A percentile compares a stretch with the other conserved stretches of the same genome.
These are phyloP conservation scores for Candida tropicalis DNA, from an alignment of 1,139 yeast genomes.

Conservation along the genomic window DNA sequence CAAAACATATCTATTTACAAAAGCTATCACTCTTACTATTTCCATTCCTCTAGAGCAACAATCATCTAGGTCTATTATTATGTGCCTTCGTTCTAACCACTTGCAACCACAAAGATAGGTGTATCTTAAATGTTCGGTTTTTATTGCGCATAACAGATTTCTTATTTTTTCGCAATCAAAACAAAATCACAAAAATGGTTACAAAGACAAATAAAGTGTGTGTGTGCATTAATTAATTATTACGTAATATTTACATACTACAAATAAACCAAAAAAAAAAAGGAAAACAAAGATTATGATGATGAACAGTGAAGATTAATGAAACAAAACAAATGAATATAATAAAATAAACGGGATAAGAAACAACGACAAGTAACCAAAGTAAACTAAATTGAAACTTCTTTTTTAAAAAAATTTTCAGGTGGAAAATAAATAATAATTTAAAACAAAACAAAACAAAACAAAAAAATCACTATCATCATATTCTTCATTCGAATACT, in stretches of 20 bases:
- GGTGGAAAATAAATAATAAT: too few species aligned
- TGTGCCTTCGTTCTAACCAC: too few species aligned
- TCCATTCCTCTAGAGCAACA: too few species aligned
- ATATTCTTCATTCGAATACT: not conserved
- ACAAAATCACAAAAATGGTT: not conserved
- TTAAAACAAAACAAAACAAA: too few species aligned
- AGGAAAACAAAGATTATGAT: not conserved
- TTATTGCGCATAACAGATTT: not conserved
- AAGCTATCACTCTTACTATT: too few species aligned
- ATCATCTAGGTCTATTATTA: too few species aligned
- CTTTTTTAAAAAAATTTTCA: too few species aligned
- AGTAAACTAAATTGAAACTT: too few species aligned
- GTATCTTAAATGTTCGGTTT: too few species aligned
- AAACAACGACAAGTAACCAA: not conserved
- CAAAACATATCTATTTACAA: too few species aligned
- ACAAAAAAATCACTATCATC: not conserved
- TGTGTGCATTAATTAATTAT: conserved; percentile 4
- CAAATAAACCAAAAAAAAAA: not conserved
- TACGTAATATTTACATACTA: not conserved
- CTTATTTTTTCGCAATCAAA: conserved; percentile 3
- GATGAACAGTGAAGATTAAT: too few species aligned
- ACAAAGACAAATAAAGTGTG: not conserved
- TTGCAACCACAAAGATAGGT: not conserved
- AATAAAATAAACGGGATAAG: not conserved
- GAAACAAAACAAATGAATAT: not conserved